phyloP scores from a whole-genome alignment of 2,329 filamentous ascomycete genomes.

The Penicillium freii region DNA sequence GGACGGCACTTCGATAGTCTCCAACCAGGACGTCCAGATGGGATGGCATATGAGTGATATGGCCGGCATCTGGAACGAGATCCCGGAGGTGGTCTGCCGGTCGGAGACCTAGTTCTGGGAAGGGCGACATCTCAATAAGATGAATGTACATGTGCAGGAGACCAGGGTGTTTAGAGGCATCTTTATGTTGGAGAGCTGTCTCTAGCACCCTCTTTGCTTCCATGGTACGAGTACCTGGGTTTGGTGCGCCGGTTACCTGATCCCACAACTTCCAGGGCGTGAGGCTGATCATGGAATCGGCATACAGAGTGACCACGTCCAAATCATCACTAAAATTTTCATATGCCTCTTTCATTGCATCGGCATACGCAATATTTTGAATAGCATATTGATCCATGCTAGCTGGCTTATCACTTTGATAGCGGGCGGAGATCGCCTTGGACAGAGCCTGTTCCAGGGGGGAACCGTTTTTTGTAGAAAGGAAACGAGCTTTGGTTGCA shows the following conservation, averaged over 20 bases:
- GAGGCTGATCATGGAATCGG: constrained; percentile 64
- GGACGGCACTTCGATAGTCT: constrained; percentile 65
- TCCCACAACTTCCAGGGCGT: constrained; percentile 67
- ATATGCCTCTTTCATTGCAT: constrained; percentile 60
- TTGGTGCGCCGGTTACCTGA: constrained; percentile 57
- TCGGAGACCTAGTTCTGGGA: constrained; percentile 61
- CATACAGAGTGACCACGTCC: constrained; percentile 63
- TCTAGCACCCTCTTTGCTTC: constrained; percentile 62
- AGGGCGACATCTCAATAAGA: constrained; percentile 71
- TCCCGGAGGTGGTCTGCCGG: constrained; percentile 61
- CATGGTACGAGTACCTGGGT: constrained; percentile 54
- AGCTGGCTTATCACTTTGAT: constrained; percentile 53
- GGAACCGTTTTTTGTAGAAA: constrained; percentile 37
- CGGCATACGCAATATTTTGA: constrained; percentile 61
- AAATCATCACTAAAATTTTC: constrained; percentile 54
- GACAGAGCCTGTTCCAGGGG: constrained; percentile 63
- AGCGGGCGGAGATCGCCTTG: constrained; percentile 60
- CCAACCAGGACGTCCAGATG: constrained; percentile 73
- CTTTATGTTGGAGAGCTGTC: constrained; percentile 51
- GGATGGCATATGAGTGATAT: constrained; percentile 73
- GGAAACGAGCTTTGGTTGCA: constrained; percentile 44
- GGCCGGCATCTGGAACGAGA: constrained; percentile 67
- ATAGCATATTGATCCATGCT: constrained; percentile 47
- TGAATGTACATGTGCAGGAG: constrained; percentile 75
- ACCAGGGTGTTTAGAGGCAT: constrained; percentile 61